Evolutionary conservation across 148 eudicot species (phyloP), one percentile per base, ranked within the genome.

Genomic region (Persicaria maculosa): DNA sequence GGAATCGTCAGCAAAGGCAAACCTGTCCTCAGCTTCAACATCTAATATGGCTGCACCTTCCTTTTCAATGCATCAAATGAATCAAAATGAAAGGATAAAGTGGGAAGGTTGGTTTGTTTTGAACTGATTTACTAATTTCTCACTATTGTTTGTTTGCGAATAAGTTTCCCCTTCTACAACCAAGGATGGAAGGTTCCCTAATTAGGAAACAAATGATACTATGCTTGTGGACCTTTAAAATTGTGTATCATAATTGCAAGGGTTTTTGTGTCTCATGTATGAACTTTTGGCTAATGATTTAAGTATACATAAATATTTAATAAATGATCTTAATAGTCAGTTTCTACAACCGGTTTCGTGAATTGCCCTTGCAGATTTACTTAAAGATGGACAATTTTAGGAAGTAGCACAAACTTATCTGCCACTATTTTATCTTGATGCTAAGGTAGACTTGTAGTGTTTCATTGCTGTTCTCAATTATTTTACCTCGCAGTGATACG

Each of bases 1-100:
- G 80, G 97, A 88, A 53, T 85, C 88, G 59, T 80, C 87, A 54
- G 83, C 83, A n/a, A 92, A 84, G 80, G 76, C 77, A 47, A 84
- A 52, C 83, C 75, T 84, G 36, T 83, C 87, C 19, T 83, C 86
- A 44, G 72, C 80, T 78, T 75, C 88, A 79, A 79, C 87, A 36
- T 76, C 81, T 47, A 82, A 76, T 62, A 36, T 88, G 75, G 80
- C 85, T 82, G 75, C 89, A 55, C 82, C 81, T 84, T 78, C 97
- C 67, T 72, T 79, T 68, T 80, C 78, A 53, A 80, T 76, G 77
- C 83, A 85, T 80, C 89, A 86, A 53, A 76, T 74, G 72, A 86
- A 84, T 74, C 88, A 80, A 70, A 79, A 72, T 77, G 86, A 83
- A 61, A 74, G 75, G 25, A 54, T 74, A 43, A 55, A 54, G 75